Evolutionary conservation across 768 basidiomycete species (phyloP), one percentile per base, ranked within the genome.

Genomic region (Phanerodontia chrysosporium): DNA sequence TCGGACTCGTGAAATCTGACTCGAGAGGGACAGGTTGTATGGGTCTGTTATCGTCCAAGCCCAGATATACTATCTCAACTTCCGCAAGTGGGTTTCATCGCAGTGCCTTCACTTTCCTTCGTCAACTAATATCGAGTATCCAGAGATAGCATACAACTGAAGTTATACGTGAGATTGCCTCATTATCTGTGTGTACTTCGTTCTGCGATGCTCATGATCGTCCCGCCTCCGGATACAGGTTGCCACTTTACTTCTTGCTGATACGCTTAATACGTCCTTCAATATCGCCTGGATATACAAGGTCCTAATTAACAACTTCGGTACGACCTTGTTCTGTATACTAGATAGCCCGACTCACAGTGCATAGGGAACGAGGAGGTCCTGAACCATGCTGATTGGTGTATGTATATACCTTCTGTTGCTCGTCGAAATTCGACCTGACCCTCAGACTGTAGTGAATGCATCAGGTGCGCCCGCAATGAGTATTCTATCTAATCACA

Each of bases 211-310:
- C n/a, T n/a, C n/a, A n/a, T n/a, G n/a, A n/a, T n/a, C n/a, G n/a
- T n/a, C n/a, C n/a, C n/a, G n/a, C n/a, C n/a, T n/a, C n/a, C n/a
- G 14, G 13, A 22, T 51, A 29, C 28, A 65, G 64, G 58, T 65
- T 18, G 28, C 22, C 14, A 36, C 49, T 22, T 51, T 65, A 4
- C 48, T 65, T 21, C 25, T 63, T 5, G 55, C 56, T 24, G 64
- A 63, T 16, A 61, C 62, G 3, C 25, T 63, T 25, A 65, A 62
- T 25, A 63, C 54, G 21, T 35, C 39, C 10, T 63, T 65, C 45
- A 56, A 61, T 45, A 56, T 63, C 18, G 30, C 36, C 14, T 60
- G 55, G 55, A 61, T 65, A 14, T 65, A 63, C 46, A 56, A 55
- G 18, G 49, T 58, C 3, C 24, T 64, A 2, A 27, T 64, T 3